Evolutionary conservation across 345 rosid genomes (phyloP).

Genomic region (Chamaenerion angustifolium): DNA sequence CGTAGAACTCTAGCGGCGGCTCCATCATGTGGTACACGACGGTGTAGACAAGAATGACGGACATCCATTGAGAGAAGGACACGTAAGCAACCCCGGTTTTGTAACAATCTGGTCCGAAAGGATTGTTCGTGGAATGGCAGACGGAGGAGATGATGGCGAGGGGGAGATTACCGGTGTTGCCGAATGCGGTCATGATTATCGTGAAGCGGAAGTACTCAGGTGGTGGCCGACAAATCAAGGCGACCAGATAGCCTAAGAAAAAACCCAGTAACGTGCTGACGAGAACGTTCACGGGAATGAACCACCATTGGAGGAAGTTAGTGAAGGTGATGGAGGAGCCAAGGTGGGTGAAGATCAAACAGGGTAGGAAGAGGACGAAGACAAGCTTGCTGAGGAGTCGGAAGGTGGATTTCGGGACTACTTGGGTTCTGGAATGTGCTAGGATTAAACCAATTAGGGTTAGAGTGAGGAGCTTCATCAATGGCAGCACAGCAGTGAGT

Average conservation of each 20-base stretch:
- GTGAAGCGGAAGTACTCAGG: constrained; percentile 63
- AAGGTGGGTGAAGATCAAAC: constrained; percentile 75
- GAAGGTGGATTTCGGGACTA: constrained; percentile 61
- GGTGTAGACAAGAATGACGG: constrained; percentile 88
- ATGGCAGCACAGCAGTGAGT: constrained; percentile 46
- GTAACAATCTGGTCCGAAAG: constrained; percentile 59
- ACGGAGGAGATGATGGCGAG: constrained; percentile 72
- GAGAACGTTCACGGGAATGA: constrained; percentile 73
- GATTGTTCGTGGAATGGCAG: constrained; percentile 49
- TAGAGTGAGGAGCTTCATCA: constrained; percentile 61
- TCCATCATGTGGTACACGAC: constrained; percentile 97
- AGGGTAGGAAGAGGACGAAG: constrained; percentile 79
- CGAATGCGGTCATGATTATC: constrained; percentile 79
- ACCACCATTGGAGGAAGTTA: constrained; percentile 62
- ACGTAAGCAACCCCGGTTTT: constrained; percentile 74
- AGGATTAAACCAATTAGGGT: constrained; percentile 64
- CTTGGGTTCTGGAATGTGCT: constrained; percentile 49
- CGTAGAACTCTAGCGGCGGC: constrained; percentile 73
- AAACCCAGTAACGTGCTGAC: constrained; percentile 54
- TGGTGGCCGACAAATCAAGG: constrained; percentile 65
- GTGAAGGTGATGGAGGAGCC: constrained; percentile 55
- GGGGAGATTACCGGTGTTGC: constrained; percentile 75
- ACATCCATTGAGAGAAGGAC: constrained; percentile 77
- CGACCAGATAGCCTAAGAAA: constrained; percentile 60
- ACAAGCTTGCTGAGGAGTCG: constrained; percentile 82